Percentiles rank a stretch among this genome's conserved stretches.
phyloP scores from a whole-genome alignment of 176 grass and related monocot species.

The Microstegium vimineum region DNA sequence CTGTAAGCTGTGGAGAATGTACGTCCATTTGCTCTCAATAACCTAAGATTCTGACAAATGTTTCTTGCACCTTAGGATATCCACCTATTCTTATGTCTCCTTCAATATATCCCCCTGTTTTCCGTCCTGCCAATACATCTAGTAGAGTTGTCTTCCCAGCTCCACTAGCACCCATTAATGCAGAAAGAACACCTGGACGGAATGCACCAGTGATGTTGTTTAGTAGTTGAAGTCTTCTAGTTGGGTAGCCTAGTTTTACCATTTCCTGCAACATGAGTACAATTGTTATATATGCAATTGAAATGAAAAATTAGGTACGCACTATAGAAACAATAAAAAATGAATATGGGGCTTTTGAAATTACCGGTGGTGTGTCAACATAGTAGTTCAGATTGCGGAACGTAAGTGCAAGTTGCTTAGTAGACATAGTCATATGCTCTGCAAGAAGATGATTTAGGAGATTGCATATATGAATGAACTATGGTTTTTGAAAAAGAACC shows the following conservation, averaged over 20 bases:
- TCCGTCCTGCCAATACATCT: conserved; percentile 57
- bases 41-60: conserved; percentile 53
- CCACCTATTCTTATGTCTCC: conserved; percentile 61
- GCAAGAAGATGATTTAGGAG: background rate
- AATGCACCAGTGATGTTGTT: conserved; percentile 41
- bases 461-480: background rate
- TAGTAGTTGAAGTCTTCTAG: conserved; percentile 45
- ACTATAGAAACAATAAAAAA: background rate
- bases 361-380: conserved; percentile 54
- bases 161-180: conserved; percentile 53
- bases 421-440: conserved; percentile 50
- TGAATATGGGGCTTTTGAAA: too few relatives aligned
- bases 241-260: conserved; percentile 6
- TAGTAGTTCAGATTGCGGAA: conserved; percentile 62
- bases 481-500: background rate
- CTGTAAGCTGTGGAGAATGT: conserved; percentile 61
- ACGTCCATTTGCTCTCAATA: conserved; percentile 56
- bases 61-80: conserved; percentile 54
- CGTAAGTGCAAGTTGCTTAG: conserved; percentile 45
- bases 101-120: conserved; percentile 49
- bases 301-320: background rate
- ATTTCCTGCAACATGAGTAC: background rate
- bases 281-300: background rate
- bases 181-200: conserved; percentile 50
- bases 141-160: conserved; percentile 63